These are phyloP conservation scores for Bigelowiella natans DNA, from an alignment of 78 protist species.

Conservation along the genomic window DNA sequence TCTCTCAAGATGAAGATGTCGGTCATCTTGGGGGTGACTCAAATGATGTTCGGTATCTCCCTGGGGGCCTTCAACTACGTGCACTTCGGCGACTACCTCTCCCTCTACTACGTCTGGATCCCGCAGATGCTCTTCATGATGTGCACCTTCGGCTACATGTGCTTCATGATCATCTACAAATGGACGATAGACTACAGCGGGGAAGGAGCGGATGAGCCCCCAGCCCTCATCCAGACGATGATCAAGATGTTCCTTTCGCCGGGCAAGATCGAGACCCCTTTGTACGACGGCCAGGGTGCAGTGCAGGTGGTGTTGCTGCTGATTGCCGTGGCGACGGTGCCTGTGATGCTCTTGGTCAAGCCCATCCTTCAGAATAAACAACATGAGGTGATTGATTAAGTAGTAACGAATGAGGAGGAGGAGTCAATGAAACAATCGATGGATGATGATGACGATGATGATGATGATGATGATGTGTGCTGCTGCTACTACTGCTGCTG, in stretches of 20 bases:
- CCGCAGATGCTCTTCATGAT: constrained; percentile 87
- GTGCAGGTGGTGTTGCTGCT: not conserved
- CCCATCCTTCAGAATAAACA: not conserved
- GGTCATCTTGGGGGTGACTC: constrained; percentile 85
- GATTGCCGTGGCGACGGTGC: not conserved
- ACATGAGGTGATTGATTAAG: no score
- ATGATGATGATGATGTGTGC: no score
- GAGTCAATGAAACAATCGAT: no score
- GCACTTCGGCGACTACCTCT: not conserved
- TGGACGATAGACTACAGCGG: not conserved
- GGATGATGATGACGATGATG: no score
- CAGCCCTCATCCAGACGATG: constrained; percentile 35
- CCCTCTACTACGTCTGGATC: constrained; percentile 63
- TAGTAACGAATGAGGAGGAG: no score
- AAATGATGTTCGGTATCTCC: constrained; percentile 84
- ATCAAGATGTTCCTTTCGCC: constrained; percentile 74
- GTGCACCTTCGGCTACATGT: constrained; percentile 90
- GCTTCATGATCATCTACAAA: not conserved
- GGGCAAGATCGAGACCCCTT: constrained; percentile 14
- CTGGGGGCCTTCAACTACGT: not conserved
- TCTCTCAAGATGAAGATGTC: constrained; percentile 98
- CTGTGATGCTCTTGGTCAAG: not conserved
- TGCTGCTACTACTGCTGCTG: no score
- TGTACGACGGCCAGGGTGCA: constrained; percentile 7
- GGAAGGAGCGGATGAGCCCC: not conserved